Conservation (phyloP, 1,284 basidiomycete genomes). For the Xerocomus minutiporus region DNA sequence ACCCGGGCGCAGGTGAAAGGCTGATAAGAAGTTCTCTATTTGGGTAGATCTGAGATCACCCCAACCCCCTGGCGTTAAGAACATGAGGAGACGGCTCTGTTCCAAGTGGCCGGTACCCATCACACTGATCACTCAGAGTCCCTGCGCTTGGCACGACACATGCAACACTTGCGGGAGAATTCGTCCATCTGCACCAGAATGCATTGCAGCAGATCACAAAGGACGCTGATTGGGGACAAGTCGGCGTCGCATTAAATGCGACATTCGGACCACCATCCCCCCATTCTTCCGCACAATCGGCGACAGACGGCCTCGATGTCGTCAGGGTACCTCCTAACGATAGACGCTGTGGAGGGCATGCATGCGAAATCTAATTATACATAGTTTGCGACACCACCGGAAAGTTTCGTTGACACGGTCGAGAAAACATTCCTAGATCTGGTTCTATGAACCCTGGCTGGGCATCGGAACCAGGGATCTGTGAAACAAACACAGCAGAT, state of each 20-base stretch:
- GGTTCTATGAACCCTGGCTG: constrained; percentile 10
- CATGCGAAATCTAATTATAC: constrained; percentile 17
- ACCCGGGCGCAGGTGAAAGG: constrained; percentile 16
- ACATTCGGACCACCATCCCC: constrained; percentile 3
- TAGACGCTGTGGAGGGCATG: constrained; percentile 15
- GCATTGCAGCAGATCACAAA: constrained; percentile 26
- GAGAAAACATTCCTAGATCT: constrained; percentile 9
- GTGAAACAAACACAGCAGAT: constrained; percentile 14
- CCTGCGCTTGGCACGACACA: constrained; percentile 6
- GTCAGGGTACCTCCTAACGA: constrained; percentile 7
- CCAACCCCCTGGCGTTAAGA: constrained; percentile 23
- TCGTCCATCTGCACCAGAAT: constrained; percentile 10
- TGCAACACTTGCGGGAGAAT: constrained; percentile 7
- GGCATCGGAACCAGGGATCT: constrained; percentile 12
- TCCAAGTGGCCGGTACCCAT: background rate
- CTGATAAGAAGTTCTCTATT: constrained; percentile 27
- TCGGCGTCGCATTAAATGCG: constrained; percentile 27
- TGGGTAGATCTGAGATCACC: constrained; percentile 25
- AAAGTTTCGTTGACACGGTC: constrained; percentile 10
- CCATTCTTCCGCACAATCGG: constrained; percentile 22
- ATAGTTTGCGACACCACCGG: constrained; percentile 11
- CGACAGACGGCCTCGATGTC: constrained; percentile 17
- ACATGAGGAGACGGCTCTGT: constrained; percentile 21
- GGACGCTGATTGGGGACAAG: constrained; percentile 28
- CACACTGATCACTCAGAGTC: background rate